Evolutionary conservation across 2,329 filamentous ascomycete genomes (phyloP), one percentile per base, ranked within the genome.

Genomic region (Aspergillus arachidicola): DNA sequence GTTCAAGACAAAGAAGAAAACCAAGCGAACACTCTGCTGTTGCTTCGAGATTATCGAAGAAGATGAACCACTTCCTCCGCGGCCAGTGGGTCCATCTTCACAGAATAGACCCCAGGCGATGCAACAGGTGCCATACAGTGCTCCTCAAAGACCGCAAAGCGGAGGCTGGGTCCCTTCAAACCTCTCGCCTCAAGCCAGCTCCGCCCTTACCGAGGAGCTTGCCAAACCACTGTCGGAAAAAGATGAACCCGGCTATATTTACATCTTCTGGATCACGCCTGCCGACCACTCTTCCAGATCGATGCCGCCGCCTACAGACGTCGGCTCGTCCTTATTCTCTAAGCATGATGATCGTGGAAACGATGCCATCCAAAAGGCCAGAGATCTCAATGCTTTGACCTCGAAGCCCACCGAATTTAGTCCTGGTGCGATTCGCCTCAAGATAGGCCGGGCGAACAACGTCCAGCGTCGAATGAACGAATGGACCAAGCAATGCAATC

Each of bases 251-350:
- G 95, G 95, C 43, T 99, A 95, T 80, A 98, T 99, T 69, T 99
- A 99, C 84, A 96, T 99, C 78, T 99, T 98, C 84, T 97, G 94
- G 93, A 85, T 97, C 26, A 97, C 93, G 0, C 89, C 93, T 36
- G 83, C 86, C 41, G 85, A 84, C 32, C 32, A 34, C 2, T 79
- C 86, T 9, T 75, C 83, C 0, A 56, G 63, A 30, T 76, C 85
- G 5, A 32, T 34, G 0, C 80, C 84, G 1, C 83, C 87, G 0
- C 83, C 89, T 0, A 81, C 82, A 41, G 89, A 87, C 66, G 82
- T 87, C 50, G 85, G 87, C 23, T 83, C 86, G 10, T 84, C 86
- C 12, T 81, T 91, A 56, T 83, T 89, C 48, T 85, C 87, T 0
- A 80, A 84, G 2, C 4, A 66, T 21, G 58, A 66, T 23, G 58